phyloP scores from a whole-genome alignment of 371 early-diverging fungal species.

The Dichotomocladium elegans region DNA sequence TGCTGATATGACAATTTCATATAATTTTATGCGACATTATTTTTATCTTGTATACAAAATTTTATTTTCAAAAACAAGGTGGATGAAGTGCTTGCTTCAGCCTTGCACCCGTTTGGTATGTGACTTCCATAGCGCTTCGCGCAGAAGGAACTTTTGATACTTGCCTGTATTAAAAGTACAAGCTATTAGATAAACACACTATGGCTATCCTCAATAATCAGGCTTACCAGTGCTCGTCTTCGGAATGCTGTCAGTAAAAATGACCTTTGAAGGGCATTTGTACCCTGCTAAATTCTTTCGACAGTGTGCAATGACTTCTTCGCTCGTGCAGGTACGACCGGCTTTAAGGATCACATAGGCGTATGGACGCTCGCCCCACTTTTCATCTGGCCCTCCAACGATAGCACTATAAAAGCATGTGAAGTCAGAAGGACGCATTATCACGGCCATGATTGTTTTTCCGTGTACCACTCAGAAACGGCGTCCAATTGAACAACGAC shows the following conservation, averaged over 20 bases:
- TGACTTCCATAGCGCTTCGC: conserved; percentile 17
- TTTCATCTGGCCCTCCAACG: conserved; percentile 56
- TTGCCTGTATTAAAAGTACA: conserved; percentile 19
- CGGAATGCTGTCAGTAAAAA: conserved; percentile 23
- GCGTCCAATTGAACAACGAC: conserved; percentile 53
- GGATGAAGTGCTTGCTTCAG: not conserved
- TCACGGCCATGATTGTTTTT: no score
- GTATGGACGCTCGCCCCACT: conserved; percentile 73
- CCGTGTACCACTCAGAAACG: conserved; percentile 53
- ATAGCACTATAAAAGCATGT: conserved; percentile 39
- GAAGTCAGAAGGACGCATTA: no score
- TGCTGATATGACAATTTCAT: no score
- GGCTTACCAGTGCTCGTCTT: conserved; percentile 40
- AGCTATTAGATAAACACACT: not conserved
- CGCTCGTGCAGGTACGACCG: conserved; percentile 21
- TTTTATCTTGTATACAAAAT: no score
- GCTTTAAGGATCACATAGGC: conserved; percentile 58
- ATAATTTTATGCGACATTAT: no score
- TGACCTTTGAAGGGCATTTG: conserved; percentile 35
- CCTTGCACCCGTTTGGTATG: conserved; percentile 11
- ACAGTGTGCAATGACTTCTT: conserved; percentile 42
- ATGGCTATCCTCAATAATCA: not conserved
- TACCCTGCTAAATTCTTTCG: conserved; percentile 47
- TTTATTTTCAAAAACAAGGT: no score
- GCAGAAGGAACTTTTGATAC: conserved; percentile 28